Evolutionary conservation across 345 rosid species (phyloP).

Genomic region (Punica granatum): DNA sequence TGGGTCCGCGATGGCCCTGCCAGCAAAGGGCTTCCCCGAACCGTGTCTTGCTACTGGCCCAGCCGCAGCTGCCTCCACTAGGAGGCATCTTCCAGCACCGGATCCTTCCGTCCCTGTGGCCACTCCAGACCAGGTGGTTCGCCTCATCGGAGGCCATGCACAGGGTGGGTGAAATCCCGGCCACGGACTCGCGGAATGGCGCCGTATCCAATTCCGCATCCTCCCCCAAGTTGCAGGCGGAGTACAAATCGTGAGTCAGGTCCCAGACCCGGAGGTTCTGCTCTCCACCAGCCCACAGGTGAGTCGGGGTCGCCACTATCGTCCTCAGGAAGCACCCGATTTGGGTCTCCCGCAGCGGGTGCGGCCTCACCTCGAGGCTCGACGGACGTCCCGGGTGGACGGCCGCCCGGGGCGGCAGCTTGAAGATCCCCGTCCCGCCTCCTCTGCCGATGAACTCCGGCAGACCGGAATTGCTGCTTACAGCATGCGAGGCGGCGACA

Average conservation of each 20-base stretch:
- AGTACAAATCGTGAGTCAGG: slow-evolving; percentile 41
- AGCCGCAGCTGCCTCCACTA: slow-evolving; percentile 3
- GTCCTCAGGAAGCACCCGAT: slow-evolving; percentile 60
- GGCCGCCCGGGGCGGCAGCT: slow-evolving; percentile 55
- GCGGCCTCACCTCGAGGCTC: slow-evolving; percentile 75
- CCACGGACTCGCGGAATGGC: slow-evolving; percentile 57
- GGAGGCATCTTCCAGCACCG: slow-evolving; percentile 60
- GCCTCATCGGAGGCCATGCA: slow-evolving; percentile 77
- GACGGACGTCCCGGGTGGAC: slow-evolving; percentile 81
- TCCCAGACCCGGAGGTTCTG: slow-evolving; percentile 68
- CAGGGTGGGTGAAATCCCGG: slow-evolving; percentile 40
- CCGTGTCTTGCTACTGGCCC: slow-evolving; percentile 14
- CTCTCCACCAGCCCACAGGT: slow-evolving; percentile 82
- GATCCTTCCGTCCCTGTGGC: slow-evolving; percentile 84
- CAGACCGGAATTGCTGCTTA: slow-evolving; percentile 4
- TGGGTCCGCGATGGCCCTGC: slow-evolving; percentile 90
- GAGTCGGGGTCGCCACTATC: slow-evolving; percentile 54
- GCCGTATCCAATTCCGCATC: slow-evolving; percentile 62
- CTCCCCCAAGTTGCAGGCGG: slow-evolving; percentile 32
- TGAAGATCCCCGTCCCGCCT: slow-evolving; percentile 52
- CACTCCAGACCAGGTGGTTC: slow-evolving; percentile 67
- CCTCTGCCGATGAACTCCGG: slow-evolving; percentile 57
- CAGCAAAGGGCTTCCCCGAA: slow-evolving; percentile 66
- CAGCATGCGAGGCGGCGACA: slow-evolving; percentile 13
- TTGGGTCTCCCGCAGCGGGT: slow-evolving; percentile 79